Percentiles rank a stretch among this genome's conserved stretches.
phyloP scores from a whole-genome alignment of 495 filamentous ascomycete species.

The Aspergillus cavernicola region DNA sequence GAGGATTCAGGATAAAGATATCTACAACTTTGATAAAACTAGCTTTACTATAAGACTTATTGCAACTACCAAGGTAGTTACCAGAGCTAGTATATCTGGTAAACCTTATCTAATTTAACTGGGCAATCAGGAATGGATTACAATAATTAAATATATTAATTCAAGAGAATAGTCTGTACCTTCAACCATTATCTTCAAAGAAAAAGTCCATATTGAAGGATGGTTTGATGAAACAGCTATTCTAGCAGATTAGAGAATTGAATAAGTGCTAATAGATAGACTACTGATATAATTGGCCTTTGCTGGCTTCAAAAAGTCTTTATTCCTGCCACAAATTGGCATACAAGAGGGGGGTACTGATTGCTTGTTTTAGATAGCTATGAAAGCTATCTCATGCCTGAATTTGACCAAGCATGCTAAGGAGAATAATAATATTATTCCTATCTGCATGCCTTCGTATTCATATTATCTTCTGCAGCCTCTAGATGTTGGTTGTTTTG shows the following conservation, averaged over 20 bases:
- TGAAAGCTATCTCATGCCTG: background rate
- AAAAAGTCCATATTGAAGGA: background rate
- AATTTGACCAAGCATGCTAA: background rate
- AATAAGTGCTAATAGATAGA: constrained; percentile 24
- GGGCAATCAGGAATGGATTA: no score
- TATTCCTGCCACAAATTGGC: background rate
- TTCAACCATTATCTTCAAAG: background rate
- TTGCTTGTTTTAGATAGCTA: background rate
- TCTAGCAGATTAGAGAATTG: background rate
- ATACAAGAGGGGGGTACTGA: background rate
- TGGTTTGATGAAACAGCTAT: background rate
- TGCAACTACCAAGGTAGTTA: constrained; percentile 19
- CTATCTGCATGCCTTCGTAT: constrained; percentile 10
- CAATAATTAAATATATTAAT: constrained; percentile 32
- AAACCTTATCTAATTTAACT: constrained; percentile 25
- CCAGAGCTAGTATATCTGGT: constrained; percentile 23
- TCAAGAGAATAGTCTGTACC: background rate
- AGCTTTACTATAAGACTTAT: background rate
- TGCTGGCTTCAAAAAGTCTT: no score
- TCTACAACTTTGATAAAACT: background rate
- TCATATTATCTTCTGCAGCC: constrained; percentile 26
- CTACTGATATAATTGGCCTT: constrained; percentile 22
- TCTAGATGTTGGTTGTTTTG: no score
- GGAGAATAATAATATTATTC: background rate
- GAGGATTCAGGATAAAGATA: no score